phyloP scores from a whole-genome alignment of 371 early-diverging fungal genomes.

The Mucor racemosus region DNA sequence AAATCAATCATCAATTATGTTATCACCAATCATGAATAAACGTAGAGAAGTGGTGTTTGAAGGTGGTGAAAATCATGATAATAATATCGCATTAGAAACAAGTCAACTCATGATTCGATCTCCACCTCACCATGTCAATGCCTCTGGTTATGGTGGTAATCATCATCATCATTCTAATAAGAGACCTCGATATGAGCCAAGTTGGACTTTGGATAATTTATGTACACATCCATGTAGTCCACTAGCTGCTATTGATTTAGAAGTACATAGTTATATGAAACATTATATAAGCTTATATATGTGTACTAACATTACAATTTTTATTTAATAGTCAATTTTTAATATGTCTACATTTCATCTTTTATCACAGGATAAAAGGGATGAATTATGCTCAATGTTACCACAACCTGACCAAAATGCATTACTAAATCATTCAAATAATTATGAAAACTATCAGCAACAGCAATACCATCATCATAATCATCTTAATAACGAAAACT shows the following conservation, averaged over 20 bases:
- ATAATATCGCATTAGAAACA: conserved; percentile 32
- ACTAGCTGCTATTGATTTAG: conserved; percentile 41
- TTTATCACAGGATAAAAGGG: conserved; percentile 39
- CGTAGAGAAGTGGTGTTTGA: conserved; percentile 17
- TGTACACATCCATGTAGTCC: conserved; percentile 38
- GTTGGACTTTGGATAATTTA: conserved; percentile 39
- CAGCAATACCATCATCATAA: not conserved
- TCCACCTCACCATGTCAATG: conserved; percentile 3
- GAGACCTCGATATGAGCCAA: conserved; percentile 36
- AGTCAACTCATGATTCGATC: conserved; percentile 37
- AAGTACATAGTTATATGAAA: conserved; percentile 41
- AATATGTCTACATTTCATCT: conserved; percentile 45
- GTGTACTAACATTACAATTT: conserved; percentile 7
- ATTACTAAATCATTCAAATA: conserved; percentile 2
- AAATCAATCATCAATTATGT: conserved; percentile 4
- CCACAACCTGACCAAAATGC: conserved; percentile 34
- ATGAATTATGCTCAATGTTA: conserved; percentile 37
- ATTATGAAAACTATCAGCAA: not conserved
- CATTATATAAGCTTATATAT: conserved; percentile 9
- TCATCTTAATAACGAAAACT: conserved; percentile 4
- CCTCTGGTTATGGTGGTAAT: not conserved
- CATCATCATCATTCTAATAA: conserved; percentile 9
- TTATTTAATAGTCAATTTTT: conserved; percentile 40
- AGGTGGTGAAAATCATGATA: conserved; percentile 18
- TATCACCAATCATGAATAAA: conserved; percentile 19